These are phyloP conservation scores for Sarocladium strictum DNA, from an alignment of 2,329 filamentous ascomycete genomes.

Conservation along the genomic window DNA sequence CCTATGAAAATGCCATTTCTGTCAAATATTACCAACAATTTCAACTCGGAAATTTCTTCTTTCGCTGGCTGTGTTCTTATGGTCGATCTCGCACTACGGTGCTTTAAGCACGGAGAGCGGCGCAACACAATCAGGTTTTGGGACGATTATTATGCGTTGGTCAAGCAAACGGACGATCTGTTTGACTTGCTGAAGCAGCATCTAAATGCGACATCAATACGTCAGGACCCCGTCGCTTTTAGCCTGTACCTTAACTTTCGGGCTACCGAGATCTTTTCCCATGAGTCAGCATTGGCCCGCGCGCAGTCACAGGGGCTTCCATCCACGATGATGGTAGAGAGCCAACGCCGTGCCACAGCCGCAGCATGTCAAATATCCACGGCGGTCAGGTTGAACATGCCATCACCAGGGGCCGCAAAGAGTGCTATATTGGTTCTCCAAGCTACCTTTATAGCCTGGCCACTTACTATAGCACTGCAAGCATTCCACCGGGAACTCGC, in stretches of 20 bases:
- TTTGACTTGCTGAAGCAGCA: conserved; percentile 11
- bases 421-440: conserved; percentile 12
- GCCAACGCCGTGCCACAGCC: conserved; percentile 10
- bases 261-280: conserved; percentile 11
- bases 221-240: conserved; percentile 13
- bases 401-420: conserved; percentile 7
- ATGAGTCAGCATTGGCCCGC: conserved; percentile 13
- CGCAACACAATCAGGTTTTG: conserved; percentile 11
- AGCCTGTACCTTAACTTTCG: conserved; percentile 13
- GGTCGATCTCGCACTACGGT: conserved; percentile 11
- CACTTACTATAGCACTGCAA: conserved; percentile 13
- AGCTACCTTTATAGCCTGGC: conserved; percentile 13
- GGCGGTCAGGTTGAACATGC: conserved; percentile 12
- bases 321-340: conserved; percentile 10
- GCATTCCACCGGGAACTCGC: conserved; percentile 22
- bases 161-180: conserved; percentile 11
- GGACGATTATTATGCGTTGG: conserved; percentile 11
- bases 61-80: conserved; percentile 14
- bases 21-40: background rate
- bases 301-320: conserved; percentile 12
- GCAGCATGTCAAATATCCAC: conserved; percentile 13
- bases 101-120: conserved; percentile 12
- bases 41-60: background rate
- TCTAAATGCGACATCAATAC: conserved; percentile 12
- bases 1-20: background rate